phyloP scores from a whole-genome alignment of 352 stramenopile genomes.

The Globisporangium viniferum region DNA sequence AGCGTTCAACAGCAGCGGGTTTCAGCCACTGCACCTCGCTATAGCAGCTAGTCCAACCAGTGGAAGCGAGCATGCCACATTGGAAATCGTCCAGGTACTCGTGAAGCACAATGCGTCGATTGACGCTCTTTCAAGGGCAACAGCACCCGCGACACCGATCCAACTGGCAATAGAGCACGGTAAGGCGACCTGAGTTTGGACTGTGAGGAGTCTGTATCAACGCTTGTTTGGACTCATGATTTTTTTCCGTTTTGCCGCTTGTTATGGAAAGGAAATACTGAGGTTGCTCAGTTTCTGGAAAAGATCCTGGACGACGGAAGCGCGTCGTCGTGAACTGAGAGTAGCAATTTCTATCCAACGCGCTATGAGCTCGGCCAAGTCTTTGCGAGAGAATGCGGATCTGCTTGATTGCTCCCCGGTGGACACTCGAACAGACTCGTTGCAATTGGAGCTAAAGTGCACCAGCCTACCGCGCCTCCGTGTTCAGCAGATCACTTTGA shows the following conservation, averaged over 20 bases:
- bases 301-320: background rate
- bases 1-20: background rate
- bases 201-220: background rate
- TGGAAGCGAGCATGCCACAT: background rate
- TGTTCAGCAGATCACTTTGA: no score
- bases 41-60: background rate
- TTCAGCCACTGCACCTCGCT: slow-evolving; percentile 2
- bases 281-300: background rate
- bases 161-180: slow-evolving; percentile 3
- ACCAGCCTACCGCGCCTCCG: no score
- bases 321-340: background rate
- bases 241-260: background rate
- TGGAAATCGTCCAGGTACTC: background rate
- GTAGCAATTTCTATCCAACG: background rate
- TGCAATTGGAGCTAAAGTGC: no score
- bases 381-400: background rate
- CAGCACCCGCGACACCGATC: background rate
- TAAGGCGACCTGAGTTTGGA: background rate
- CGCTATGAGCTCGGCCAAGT: background rate
- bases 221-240: background rate
- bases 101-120: background rate
- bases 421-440: no score
- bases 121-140: background rate
- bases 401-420: no score
- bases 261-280: background rate